phyloP scores from a whole-genome alignment of 192 early-diverging fungal genomes.

The Backusella psychrophila region DNA sequence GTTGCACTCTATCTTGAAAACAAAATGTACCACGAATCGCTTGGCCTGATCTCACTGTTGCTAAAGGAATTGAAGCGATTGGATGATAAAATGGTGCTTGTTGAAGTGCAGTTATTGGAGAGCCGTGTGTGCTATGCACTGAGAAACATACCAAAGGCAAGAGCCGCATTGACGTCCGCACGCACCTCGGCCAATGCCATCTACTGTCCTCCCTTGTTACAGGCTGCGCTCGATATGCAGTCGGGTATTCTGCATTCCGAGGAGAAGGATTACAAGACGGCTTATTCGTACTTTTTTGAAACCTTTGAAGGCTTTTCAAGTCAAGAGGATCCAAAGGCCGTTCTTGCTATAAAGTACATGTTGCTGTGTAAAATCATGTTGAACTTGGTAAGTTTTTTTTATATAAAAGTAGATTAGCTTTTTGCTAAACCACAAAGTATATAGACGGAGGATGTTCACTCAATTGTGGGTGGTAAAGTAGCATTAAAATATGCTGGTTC shows the following conservation, averaged over 20 bases:
- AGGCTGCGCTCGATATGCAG: constrained; percentile 95
- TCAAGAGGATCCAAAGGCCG: constrained; percentile 82
- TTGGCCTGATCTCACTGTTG: constrained; percentile 76
- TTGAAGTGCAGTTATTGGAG: constrained; percentile 96
- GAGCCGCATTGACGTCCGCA: constrained; percentile 92
- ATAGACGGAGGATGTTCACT: constrained; percentile 89
- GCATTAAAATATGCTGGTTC: constrained; percentile 84
- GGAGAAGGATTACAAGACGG: constrained; percentile 99
- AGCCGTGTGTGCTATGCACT: constrained; percentile 90
- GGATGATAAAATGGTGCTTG: constrained; percentile 97
- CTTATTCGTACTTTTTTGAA: constrained; percentile 98
- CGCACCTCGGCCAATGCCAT: constrained; percentile 95
- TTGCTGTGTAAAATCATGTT: constrained; percentile 99
- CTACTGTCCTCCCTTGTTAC: constrained; percentile 95
- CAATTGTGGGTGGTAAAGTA: constrained; percentile 88
- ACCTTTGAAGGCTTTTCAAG: constrained; percentile 90
- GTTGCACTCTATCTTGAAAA: constrained; percentile 87
- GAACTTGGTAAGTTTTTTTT: constrained; percentile 65
- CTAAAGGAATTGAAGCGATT: constrained; percentile 95
- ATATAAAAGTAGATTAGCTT: not conserved
- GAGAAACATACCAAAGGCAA: constrained; percentile 91
- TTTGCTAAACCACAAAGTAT: too few relatives aligned
- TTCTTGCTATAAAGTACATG: constrained; percentile 96
- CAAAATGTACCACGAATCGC: constrained; percentile 91
- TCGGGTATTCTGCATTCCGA: constrained; percentile 98